phyloP scores from a whole-genome alignment of 495 filamentous ascomycete species.

The Aspergillus sclerotiicarbonarius region DNA sequence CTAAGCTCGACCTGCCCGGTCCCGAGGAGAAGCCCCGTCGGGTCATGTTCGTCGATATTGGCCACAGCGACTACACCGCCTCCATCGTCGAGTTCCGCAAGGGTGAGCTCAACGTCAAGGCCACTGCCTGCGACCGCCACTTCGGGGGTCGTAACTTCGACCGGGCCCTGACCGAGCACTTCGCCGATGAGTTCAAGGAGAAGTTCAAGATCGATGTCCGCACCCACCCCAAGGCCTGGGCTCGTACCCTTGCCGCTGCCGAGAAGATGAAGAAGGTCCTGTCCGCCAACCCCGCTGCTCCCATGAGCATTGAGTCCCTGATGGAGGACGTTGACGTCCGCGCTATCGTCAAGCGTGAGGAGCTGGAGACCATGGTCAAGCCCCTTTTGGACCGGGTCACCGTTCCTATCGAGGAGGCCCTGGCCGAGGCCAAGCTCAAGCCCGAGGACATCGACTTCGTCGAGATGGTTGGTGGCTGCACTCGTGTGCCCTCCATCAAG shows the following conservation, averaged over 20 bases:
- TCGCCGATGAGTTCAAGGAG: constrained; percentile 91
- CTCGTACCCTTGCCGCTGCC: constrained; percentile 79
- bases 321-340: constrained; percentile 97
- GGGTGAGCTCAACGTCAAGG: constrained; percentile 91
- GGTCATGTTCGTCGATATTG: constrained; percentile 93
- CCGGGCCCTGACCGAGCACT: constrained; percentile 88
- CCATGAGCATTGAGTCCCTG: constrained; percentile 96
- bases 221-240: constrained; percentile 81
- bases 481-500: constrained; percentile 92
- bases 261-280: constrained; percentile 99
- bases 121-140: constrained; percentile 91
- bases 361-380: constrained; percentile 86
- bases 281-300: constrained; percentile 89
- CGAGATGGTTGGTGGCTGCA: constrained; percentile 93
- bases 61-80: constrained; percentile 91
- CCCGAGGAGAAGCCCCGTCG: constrained; percentile 90
- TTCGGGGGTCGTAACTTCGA: constrained; percentile 98
- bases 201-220: constrained; percentile 90
- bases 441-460: constrained; percentile 89
- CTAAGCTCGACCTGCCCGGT: constrained; percentile 85
- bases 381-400: constrained; percentile 76
- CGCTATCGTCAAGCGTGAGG: constrained; percentile 86
- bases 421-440: constrained; percentile 85
- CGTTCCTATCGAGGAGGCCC: constrained; percentile 79
- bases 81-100: constrained; percentile 96